Base-by-base conservation (phyloP, 805 yeast species). In the Debaryomyces prosopidis region DNA sequence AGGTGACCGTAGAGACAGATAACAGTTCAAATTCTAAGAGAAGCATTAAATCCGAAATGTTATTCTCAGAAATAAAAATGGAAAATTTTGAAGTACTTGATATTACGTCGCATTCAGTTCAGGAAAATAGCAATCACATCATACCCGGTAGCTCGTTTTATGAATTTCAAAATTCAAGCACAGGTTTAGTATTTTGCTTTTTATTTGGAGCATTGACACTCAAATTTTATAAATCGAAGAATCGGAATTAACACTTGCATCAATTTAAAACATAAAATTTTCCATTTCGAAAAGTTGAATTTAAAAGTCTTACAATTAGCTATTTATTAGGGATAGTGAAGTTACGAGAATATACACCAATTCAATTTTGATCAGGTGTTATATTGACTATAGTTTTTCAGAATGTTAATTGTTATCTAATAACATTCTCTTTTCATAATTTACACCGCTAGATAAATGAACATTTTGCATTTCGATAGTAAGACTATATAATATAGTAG, bases 1-100 rank as follows among this genome's bases (percentile, higher is more conserved):
- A 66, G 39, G 63, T 71, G 11, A 47, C 65, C 4, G 60, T 70
- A 12, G 50, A 48, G 19, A 46, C 58, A 9, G 37, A 34, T 7
- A 9, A 16, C 6, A n/a, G 19, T 3, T 30, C 54, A 17, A 18
- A 46, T 4, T 20, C 51, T 3, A 26, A 44, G 3, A 32, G 46
- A 10, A 15, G 47, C 9, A 23, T 23, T 23, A 4, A 23, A 7
- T 4, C 26, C 9, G 26, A 23, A 41, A 43, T n/a, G 37, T 44
- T 12, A 5, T 38, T 47, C 7, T 17, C 43, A 3, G 47, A 42
- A 23, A 23, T 41, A 14, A 39, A 44, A 16, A 36, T 36, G 11
- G 40, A 32, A 28, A 40, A 44, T 17, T 23, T 18, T 26, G 26
- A 41, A 26, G 32, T 30, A 18, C 39, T 27, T 36, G 38, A 18